Evolutionary conservation across 1,284 basidiomycete species (phyloP), one percentile per base, ranked within the genome.

Genomic region (Leccinum subrobustum): DNA sequence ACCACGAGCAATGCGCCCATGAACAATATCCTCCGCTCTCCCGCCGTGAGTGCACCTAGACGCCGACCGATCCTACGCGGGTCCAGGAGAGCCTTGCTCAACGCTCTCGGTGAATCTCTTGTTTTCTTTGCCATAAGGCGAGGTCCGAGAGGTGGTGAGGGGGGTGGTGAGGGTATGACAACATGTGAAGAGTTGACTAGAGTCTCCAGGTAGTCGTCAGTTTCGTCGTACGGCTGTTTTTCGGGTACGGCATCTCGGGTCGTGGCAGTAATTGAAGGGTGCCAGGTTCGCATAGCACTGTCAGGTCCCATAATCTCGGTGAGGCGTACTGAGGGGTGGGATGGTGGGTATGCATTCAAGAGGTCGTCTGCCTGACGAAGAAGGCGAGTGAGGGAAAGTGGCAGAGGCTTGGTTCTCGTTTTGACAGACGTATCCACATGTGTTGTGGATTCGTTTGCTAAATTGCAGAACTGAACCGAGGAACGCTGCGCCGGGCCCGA

Each of bases 301-400:
- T 89, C 83, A 1, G 87, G 88, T 14, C 91, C 91, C 79, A 92
- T 84, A 54, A 89, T 88, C 25, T 79, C 76, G 2, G 80, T 75
- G n/a, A 91, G 74, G 8, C 66, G 72, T 18, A 91, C 75, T 0
- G 65, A 68, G 42, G 81, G 77, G 51, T 80, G 75, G 3, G 75
- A 68, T 3, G 83, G 81, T 16, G 84, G 82, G 68, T 77, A 83
- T 23, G 62, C 64, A 11, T 65, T 60, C 47, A 77, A 75, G 18
- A 85, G 78, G 20, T 70, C 72, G 65, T 83, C 81, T 2, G 84
- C 77, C 29, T 73, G 75, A 18, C 67, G 64, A 20, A 86, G 76
- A 37, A 85, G 76, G 27, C 67, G 58, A 18, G 76, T 69, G 31
- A 85, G 71, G 12, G 80, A 74, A 8, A 81, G 58, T 1, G 75